Percentiles rank a stretch among this genome's conserved stretches.
phyloP scores from a whole-genome alignment of 768 basidiomycete genomes.

The Calocera viscosa region DNA sequence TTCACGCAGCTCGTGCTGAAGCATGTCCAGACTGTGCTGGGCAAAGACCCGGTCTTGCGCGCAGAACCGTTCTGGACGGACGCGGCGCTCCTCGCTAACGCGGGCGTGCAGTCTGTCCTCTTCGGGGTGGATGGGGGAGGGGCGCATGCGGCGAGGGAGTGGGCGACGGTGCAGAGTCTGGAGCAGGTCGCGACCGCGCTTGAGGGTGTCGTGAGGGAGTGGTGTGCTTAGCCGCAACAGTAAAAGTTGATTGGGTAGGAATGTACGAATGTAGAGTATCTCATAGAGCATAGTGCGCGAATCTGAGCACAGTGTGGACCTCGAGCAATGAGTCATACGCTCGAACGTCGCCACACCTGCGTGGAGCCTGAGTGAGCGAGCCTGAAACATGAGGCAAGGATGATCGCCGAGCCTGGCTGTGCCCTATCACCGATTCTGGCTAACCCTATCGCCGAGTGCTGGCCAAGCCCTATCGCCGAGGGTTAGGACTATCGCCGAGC shows the following conservation, averaged over 20 bases:
- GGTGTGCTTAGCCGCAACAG: not conserved
- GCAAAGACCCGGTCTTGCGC: not conserved
- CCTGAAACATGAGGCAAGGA: too few species aligned
- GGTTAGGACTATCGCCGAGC: too few species aligned
- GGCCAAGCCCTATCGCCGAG: too few species aligned
- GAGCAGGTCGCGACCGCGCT: not conserved
- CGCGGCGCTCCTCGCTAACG: not conserved
- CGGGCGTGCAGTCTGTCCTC: slow-evolving; percentile 2
- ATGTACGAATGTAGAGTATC: too few species aligned
- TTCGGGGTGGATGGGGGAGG: slow-evolving; percentile 10
- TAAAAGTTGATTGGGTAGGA: not conserved
- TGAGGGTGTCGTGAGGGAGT: not conserved
- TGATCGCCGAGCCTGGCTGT: too few species aligned
- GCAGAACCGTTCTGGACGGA: slow-evolving; percentile 9
- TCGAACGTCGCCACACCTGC: too few species aligned
- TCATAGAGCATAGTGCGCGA: too few species aligned
- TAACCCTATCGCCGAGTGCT: too few species aligned
- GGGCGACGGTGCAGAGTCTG: not conserved
- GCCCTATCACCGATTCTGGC: too few species aligned
- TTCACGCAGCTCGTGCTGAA: not conserved
- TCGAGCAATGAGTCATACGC: too few species aligned
- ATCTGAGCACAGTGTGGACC: too few species aligned
- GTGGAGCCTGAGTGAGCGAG: too few species aligned
- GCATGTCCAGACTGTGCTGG: not conserved
- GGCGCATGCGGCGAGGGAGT: slow-evolving; percentile 10